Conservation (phyloP, 1,284 basidiomycete species). For the Leccinum subspadiceum region DNA sequence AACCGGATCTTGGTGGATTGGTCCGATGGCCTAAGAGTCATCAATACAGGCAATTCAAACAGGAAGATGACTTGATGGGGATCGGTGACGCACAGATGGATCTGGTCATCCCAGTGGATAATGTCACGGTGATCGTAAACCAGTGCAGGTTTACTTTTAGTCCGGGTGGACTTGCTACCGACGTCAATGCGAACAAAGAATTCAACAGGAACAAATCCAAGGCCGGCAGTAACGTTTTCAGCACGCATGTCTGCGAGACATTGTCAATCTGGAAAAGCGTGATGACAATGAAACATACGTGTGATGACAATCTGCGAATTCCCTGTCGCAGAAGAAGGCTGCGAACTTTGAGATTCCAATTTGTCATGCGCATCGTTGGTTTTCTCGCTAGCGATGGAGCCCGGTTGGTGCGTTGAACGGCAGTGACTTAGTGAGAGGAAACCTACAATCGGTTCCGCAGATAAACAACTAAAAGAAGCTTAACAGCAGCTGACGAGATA, state of each 20-base stretch:
- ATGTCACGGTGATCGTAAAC: background rate
- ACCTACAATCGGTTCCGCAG: background rate
- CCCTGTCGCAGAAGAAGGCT: too few species aligned
- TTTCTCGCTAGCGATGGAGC: background rate
- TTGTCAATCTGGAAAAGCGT: background rate
- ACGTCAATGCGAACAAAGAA: constrained; percentile 13
- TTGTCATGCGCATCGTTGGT: too few species aligned
- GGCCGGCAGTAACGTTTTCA: constrained; percentile 1
- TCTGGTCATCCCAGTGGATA: constrained; percentile 16
- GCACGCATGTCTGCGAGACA: constrained; percentile 9
- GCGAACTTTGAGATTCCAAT: too few species aligned
- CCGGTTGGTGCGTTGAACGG: background rate
- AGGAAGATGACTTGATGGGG: background rate
- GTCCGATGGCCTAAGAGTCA: constrained; percentile 10
- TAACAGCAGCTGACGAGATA: background rate
- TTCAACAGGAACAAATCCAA: constrained; percentile 12
- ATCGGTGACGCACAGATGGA: constrained; percentile 9
- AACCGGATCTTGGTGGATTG: background rate
- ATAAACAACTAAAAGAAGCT: background rate
- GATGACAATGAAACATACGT: too few species aligned
- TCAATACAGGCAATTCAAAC: background rate
- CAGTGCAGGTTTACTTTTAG: constrained; percentile 3
- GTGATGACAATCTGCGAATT: too few species aligned
- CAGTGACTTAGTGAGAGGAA: background rate
- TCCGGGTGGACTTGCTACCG: background rate